phyloP scores from a whole-genome alignment of 352 stramenopile species.

The Pythium scleroteichum region DNA sequence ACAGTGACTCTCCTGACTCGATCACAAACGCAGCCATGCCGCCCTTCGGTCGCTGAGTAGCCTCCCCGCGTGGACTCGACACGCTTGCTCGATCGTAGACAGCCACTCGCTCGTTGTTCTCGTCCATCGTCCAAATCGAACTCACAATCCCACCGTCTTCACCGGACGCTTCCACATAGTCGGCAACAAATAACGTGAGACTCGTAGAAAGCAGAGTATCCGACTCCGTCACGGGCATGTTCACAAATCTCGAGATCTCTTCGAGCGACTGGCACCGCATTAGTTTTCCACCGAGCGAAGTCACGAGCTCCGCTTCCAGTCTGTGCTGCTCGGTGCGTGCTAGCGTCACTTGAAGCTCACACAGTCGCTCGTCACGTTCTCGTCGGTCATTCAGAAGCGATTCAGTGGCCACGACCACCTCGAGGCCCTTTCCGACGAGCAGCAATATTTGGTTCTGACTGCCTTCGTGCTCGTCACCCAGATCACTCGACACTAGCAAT shows the following conservation, averaged over 20 bases:
- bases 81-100: slow-evolving; percentile 2
- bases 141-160: too few relatives aligned
- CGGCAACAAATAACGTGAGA: slow-evolving; percentile 10
- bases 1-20: slow-evolving; percentile 4
- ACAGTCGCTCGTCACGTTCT: background rate
- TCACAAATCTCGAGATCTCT: background rate
- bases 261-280: background rate
- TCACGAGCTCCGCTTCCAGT: background rate
- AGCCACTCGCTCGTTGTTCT: background rate
- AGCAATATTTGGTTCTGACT: background rate
- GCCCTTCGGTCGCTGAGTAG: background rate
- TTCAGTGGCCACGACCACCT: background rate
- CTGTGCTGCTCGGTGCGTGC: background rate
- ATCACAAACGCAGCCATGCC: slow-evolving; percentile 19
- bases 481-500: background rate
- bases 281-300: background rate
- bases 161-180: slow-evolving; percentile 2
- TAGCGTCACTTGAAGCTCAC: background rate
- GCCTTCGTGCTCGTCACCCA: background rate
- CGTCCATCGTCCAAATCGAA: slow-evolving; percentile 9
- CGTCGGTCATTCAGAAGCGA: background rate
- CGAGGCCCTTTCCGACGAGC: background rate
- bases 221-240: background rate
- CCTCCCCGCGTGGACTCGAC: background rate
- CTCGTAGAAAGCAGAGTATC: background rate